A percentile compares a stretch with the other conserved stretches of the same genome.
Evolutionary conservation across 1,284 basidiomycete genomes (phyloP).

Genomic region (Thecaphora thlaspeos): DNA sequence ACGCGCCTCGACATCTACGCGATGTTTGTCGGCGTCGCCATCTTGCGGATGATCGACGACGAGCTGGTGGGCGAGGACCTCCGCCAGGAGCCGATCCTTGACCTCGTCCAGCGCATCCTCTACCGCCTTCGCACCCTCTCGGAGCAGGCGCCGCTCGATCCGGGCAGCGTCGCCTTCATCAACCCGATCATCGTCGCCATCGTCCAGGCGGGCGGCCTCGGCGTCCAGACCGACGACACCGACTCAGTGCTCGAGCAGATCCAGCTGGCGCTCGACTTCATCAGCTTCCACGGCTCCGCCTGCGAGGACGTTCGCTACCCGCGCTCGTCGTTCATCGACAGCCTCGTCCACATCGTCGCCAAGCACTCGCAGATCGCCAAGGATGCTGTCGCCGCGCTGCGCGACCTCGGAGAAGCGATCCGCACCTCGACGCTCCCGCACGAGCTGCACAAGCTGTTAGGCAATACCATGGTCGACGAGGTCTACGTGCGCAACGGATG

Average conservation of each 20-base stretch:
- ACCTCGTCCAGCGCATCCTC: conserved; percentile 77
- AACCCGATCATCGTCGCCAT: conserved; percentile 76
- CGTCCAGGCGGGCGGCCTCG: conserved; percentile 70
- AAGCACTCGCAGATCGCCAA: conserved; percentile 80
- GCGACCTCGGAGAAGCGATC: conserved; percentile 81
- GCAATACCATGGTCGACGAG: conserved; percentile 80
- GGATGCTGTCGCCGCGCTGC: conserved; percentile 77
- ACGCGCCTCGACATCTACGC: conserved; percentile 36
- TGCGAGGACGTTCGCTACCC: conserved; percentile 64
- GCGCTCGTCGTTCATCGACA: conserved; percentile 64
- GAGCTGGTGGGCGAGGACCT: conserved; percentile 44
- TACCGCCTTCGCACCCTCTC: conserved; percentile 81
- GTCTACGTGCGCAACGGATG: conserved; percentile 84
- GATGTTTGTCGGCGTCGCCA: conserved; percentile 35
- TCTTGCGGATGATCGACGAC: conserved; percentile 45
- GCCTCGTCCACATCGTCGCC: conserved; percentile 74
- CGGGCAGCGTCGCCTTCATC: conserved; percentile 78
- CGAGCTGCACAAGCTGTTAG: conserved; percentile 63
- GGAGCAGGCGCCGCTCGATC: conserved; percentile 79
- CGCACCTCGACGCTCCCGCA: conserved; percentile 59
- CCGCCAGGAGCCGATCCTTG: conserved; percentile 57
- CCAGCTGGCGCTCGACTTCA: conserved; percentile 76
- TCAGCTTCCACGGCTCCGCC: conserved; percentile 80
- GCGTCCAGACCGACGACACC: conserved; percentile 61
- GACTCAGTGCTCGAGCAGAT: conserved; percentile 86